Base-by-base conservation (phyloP, 768 basidiomycete genomes). In the Podaxis rugospora region DNA sequence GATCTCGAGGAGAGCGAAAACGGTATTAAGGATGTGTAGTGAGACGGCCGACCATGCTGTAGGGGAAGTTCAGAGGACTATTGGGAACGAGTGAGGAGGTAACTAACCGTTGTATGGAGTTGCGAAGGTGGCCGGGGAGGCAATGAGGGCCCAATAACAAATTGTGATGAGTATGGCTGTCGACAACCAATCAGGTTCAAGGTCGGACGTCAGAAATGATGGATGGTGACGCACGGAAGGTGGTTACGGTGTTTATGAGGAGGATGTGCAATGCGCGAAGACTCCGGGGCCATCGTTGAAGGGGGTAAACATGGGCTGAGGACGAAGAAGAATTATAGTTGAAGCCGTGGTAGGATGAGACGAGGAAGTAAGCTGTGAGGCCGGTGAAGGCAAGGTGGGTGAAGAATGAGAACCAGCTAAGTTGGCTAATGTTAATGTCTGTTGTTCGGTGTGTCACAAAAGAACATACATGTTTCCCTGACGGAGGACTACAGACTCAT, bases 331-430 rank as follows among this genome's bases (percentile, higher is more conserved):
- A 32, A 2, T 46, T 60, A 18, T 60, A 60, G 1, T 70, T 66
- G 16, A 78, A 51, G 0, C 84, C 83, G 61, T 89, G 87, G 4
- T 82, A 74, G 6, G 80, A 76, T 1, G 87, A 71, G 0, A 85
- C 85, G 69, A 79, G 86, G 68, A 85, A 82, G 71, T 88, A 90
- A 13, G 87, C 78, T 35, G 80, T 76, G 1, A 89, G 67, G 0
- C 89, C 88, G 32, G 84, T 81, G 64, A 82, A 86, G 0, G 83
- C 78, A 2, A 89, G 76, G 59, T 83, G 67, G 0, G 88, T 90
- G 68, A 90, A 89, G 70, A 83, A 90, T 4, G 83, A 81, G 64
- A 87, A 80, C 73, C 74, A 87, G 6, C 87, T 88, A 46, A 37
- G 5, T 21, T 7, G 1, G 40, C 32, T n/a, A 35, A 23, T 9